A percentile compares a stretch with the other conserved stretches of the same genome.
These are phyloP conservation scores for Phoenix roebelenii DNA, from an alignment of 176 grass and related monocot species.

Conservation along the genomic window DNA sequence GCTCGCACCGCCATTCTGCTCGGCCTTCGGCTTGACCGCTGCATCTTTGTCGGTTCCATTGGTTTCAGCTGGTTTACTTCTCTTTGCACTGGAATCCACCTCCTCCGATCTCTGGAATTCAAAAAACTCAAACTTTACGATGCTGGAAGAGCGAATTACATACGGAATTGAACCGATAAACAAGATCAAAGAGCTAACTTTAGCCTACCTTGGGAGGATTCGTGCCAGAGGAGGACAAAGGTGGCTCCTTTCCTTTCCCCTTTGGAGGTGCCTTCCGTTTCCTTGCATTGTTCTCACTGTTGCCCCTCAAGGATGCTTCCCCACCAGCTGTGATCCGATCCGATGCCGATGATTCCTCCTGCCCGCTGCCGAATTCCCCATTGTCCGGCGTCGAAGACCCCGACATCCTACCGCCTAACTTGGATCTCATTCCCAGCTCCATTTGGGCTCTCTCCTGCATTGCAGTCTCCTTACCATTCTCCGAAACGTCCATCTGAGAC, in stretches of 20 bases:
- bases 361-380: slow-evolving; percentile 11
- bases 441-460: background rate
- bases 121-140: background rate
- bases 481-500: no score
- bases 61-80: slow-evolving; percentile 16
- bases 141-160: background rate
- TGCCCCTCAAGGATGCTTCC: slow-evolving; percentile 5
- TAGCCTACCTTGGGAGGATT: background rate
- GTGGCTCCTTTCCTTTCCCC: slow-evolving; percentile 30
- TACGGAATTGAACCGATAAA: background rate
- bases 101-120: slow-evolving; percentile 20
- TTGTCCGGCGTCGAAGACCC: background rate
- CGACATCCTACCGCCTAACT: background rate
- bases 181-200: background rate
- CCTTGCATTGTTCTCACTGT: slow-evolving; percentile 23
- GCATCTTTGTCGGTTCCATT: background rate
- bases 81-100: slow-evolving; percentile 27
- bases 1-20: background rate
- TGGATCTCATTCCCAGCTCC: slow-evolving; percentile 2
- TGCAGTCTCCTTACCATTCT: background rate
- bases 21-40: background rate
- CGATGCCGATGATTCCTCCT: background rate
- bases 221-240: slow-evolving; percentile 1
- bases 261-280: slow-evolving; percentile 44
- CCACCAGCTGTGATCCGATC: background rate